Conservation (phyloP, 169 alveolate species). For the Eimeria sp. region DNA sequence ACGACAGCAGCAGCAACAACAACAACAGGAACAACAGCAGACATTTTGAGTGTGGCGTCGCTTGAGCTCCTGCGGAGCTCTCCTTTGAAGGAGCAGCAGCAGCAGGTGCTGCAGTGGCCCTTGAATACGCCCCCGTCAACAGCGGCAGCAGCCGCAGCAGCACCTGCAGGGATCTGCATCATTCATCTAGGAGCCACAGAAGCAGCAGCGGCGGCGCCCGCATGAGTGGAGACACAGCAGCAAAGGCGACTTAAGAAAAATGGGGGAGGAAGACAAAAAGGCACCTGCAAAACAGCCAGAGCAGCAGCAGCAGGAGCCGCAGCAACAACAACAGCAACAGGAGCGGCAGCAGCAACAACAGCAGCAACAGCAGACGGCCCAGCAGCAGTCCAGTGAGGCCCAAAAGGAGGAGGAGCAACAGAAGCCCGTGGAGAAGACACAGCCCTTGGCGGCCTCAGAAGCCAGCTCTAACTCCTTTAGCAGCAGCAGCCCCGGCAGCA, state of each 20-base stretch:
- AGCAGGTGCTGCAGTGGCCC: background rate
- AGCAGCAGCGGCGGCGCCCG: conserved; percentile 23
- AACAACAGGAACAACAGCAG: conserved; percentile 2
- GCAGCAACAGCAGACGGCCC: background rate
- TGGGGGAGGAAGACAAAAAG: background rate
- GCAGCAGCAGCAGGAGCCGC: no score
- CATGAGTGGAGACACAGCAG: background rate
- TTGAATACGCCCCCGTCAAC: background rate
- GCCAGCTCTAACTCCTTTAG: background rate
- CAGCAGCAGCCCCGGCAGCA: background rate
- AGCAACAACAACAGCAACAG: no score
- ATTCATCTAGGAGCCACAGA: background rate
- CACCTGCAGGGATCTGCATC: background rate
- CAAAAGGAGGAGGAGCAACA: background rate
- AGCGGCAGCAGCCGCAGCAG: conserved; percentile 28
- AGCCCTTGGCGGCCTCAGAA: no score
- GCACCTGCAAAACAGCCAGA: background rate
- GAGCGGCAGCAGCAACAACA: no score
- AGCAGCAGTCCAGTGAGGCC: background rate
- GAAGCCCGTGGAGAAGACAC: background rate
- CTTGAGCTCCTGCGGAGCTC: background rate
- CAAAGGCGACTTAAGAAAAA: background rate
- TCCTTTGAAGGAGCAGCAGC: background rate
- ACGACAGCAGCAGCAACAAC: background rate
- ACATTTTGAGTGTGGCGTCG: background rate